Evolutionary conservation across 306 rosid species (phyloP).

Genomic region (Lathyrus oleraceus): DNA sequence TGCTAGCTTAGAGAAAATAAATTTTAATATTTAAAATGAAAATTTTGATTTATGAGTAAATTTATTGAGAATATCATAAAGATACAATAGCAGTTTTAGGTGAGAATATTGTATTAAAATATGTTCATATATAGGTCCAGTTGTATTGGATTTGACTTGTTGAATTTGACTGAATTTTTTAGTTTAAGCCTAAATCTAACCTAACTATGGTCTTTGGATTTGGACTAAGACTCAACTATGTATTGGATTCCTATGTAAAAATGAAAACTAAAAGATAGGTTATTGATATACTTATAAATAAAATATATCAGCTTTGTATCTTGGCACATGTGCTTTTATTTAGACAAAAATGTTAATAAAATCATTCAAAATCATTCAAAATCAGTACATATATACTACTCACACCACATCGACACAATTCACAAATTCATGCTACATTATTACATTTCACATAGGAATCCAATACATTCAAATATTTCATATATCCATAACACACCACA

Average conservation of each 20-base stretch:
- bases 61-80: neutral
- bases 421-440: too few species aligned
- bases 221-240: neutral
- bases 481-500: too few species aligned
- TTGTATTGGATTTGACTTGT: slow-evolving; percentile 4
- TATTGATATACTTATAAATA: too few species aligned
- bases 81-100: neutral
- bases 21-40: neutral
- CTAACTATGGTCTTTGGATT: neutral
- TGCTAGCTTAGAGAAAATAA: neutral
- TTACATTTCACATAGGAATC: too few species aligned
- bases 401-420: too few species aligned
- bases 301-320: too few species aligned
- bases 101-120: neutral
- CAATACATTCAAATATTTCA: too few species aligned
- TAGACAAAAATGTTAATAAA: too few species aligned
- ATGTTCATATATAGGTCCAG: neutral
- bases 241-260: too few species aligned
- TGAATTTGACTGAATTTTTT: neutral
- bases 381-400: too few species aligned
- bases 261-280: neutral
- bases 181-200: neutral
- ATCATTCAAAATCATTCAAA: too few species aligned
- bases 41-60: neutral
- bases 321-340: too few species aligned